phyloP scores from a whole-genome alignment of 257 asterid genomes.

The Fraxinus excelsior region DNA sequence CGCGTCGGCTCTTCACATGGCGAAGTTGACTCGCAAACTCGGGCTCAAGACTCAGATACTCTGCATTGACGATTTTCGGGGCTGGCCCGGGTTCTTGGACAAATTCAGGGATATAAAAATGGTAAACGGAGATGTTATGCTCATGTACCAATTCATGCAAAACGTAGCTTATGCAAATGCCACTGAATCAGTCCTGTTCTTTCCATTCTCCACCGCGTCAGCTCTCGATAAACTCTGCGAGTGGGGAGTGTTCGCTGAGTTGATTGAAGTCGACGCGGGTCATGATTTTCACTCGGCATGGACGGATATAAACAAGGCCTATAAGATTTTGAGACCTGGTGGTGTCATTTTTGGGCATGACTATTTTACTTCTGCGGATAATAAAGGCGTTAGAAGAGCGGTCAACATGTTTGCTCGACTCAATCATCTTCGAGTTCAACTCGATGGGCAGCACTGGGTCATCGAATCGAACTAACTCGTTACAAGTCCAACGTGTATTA shows the following conservation, averaged over 20 bases:
- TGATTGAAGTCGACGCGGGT: conserved; percentile 68
- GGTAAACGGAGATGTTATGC: conserved; percentile 59
- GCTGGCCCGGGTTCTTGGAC: conserved; percentile 71
- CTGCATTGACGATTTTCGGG: conserved; percentile 72
- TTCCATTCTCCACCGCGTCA: conserved; percentile 63
- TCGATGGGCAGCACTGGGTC: conserved; percentile 67
- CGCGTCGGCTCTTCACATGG: conserved; percentile 72
- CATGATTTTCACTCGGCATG: conserved; percentile 78
- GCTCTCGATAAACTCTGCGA: conserved; percentile 59
- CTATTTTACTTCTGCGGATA: conserved; percentile 35
- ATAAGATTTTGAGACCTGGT: conserved; percentile 49
- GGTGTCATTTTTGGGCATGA: conserved; percentile 72
- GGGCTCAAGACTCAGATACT: conserved; percentile 51
- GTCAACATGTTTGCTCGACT: conserved; percentile 55
- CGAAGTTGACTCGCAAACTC: conserved; percentile 31
- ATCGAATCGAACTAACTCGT: conserved; percentile 18
- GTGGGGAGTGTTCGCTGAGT: conserved; percentile 68
- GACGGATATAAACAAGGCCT: conserved; percentile 61
- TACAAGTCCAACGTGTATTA: too few relatives aligned
- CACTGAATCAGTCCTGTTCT: conserved; percentile 22
- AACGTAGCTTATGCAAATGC: conserved; percentile 18
- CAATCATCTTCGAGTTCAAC: conserved; percentile 36
- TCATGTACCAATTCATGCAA: conserved; percentile 70
- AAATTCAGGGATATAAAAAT: conserved; percentile 46
- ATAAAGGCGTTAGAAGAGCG: conserved; percentile 55